A percentile compares a stretch with the other conserved stretches of the same genome.
These are phyloP conservation scores for Cladosporium halotolerans DNA, from an alignment of 2,329 filamentous ascomycete genomes.

Conservation along the genomic window DNA sequence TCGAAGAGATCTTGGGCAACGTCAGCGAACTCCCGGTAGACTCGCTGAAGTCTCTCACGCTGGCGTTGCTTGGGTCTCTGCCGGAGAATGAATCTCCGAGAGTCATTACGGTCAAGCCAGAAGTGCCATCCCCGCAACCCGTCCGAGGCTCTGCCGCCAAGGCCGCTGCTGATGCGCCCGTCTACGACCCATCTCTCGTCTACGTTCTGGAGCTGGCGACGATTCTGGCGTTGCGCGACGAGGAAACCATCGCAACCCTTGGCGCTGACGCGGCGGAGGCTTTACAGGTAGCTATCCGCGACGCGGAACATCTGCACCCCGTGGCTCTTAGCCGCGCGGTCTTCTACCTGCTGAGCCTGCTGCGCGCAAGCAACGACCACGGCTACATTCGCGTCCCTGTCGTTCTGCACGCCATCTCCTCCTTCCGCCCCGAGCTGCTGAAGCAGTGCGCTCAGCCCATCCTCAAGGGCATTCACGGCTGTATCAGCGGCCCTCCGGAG, in stretches of 20 bases:
- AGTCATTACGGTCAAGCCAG: conserved; percentile 86
- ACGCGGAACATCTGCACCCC: conserved; percentile 70
- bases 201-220: conserved; percentile 92
- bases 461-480: conserved; percentile 70
- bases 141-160: conserved; percentile 55
- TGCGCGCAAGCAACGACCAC: conserved; percentile 81
- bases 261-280: conserved; percentile 75
- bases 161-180: conserved; percentile 38
- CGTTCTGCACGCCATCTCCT: conserved; percentile 83
- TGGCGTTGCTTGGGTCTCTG: conserved; percentile 72
- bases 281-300: conserved; percentile 74
- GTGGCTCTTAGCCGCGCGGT: conserved; percentile 78
- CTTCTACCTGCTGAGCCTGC: conserved; percentile 76
- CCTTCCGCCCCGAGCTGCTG: conserved; percentile 70
- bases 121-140: conserved; percentile 59
- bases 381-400: conserved; percentile 90
- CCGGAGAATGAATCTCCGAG: conserved; percentile 70
- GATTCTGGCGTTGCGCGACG: conserved; percentile 68
- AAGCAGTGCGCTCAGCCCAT: conserved; percentile 70
- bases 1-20: conserved; percentile 75
- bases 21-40: conserved; percentile 62
- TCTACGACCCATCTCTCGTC: conserved; percentile 80
- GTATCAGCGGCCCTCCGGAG: conserved; percentile 69
- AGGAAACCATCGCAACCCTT: conserved; percentile 62
- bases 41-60: conserved; percentile 57